Evolutionary conservation across 805 yeast species (phyloP).

Genomic region (Sugiyamaella boreocaroliniensis): DNA sequence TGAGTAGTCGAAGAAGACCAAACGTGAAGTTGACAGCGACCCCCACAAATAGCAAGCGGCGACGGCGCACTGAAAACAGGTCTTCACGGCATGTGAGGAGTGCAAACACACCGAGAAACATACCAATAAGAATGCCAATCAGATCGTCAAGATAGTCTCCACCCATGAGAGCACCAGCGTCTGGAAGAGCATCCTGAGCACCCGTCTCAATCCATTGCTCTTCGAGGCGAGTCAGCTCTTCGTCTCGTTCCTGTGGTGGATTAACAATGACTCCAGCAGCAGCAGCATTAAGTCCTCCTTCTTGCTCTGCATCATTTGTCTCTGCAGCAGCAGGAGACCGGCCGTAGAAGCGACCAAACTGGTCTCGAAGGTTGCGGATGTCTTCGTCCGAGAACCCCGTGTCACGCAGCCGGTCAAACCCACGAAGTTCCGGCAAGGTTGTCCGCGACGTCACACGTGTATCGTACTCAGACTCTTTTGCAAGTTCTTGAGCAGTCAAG

Average conservation of each 20-base stretch:
- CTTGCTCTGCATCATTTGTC: neutral
- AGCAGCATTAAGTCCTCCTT: neutral
- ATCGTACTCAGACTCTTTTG: constrained; percentile 54
- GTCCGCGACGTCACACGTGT: constrained; percentile 41
- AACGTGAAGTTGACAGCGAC: constrained; percentile 59
- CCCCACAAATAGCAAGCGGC: constrained; percentile 67
- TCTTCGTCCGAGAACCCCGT: constrained; percentile 83
- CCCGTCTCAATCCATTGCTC: constrained; percentile 86
- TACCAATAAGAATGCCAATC: constrained; percentile 66
- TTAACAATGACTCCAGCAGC: constrained; percentile 3
- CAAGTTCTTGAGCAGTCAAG: constrained; percentile 47
- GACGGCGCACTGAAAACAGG: constrained; percentile 55
- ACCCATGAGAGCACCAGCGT: constrained; percentile 39
- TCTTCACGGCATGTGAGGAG: constrained; percentile 53
- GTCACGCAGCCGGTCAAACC: constrained; percentile 75
- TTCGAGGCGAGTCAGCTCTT: constrained; percentile 52
- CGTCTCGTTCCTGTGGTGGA: constrained; percentile 14
- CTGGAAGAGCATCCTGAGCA: constrained; percentile 46
- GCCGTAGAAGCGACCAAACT: constrained; percentile 67
- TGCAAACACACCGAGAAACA: constrained; percentile 66
- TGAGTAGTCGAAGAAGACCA: constrained; percentile 33
- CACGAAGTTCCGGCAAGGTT: constrained; percentile 64
- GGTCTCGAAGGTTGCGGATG: constrained; percentile 61
- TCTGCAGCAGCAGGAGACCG: constrained; percentile 14
- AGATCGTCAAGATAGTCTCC: constrained; percentile 58